These are phyloP conservation scores for Dendryphion nanum DNA, from an alignment of 2,329 filamentous ascomycete genomes.

Conservation along the genomic window DNA sequence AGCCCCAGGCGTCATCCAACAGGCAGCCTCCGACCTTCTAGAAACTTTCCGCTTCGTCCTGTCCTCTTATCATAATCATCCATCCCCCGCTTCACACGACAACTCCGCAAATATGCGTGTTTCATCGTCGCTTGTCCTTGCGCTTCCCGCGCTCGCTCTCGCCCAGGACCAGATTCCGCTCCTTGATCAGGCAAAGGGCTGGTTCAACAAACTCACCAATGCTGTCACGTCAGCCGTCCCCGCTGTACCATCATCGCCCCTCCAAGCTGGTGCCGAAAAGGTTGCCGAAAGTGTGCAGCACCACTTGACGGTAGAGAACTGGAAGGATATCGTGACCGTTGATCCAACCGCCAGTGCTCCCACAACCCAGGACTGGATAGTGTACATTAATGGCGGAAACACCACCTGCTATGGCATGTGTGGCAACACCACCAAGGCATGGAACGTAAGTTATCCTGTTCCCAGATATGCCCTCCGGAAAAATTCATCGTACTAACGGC, in stretches of 20 bases:
- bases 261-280: conserved; percentile 52
- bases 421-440: conserved; percentile 60
- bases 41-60: not conserved
- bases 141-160: conserved; percentile 50
- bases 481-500: conserved; percentile 34
- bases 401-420: conserved; percentile 76
- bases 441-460: conserved; percentile 42
- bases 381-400: conserved; percentile 73
- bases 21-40: not conserved
- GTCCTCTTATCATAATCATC: not conserved
- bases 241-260: conserved; percentile 31
- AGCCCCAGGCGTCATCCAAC: no score
- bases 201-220: conserved; percentile 54
- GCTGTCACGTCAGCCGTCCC: conserved; percentile 55
- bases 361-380: conserved; percentile 71
- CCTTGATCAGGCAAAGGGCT: conserved; percentile 59
- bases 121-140: conserved; percentile 50
- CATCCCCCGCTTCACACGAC: not conserved
- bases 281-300: conserved; percentile 54
- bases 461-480: conserved; percentile 35
- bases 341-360: conserved; percentile 55
- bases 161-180: conserved; percentile 61
- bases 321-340: conserved; percentile 66
- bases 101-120: conserved; percentile 50
- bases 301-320: conserved; percentile 66